Evolutionary conservation across 148 eudicot species (phyloP).

Genomic region (Spergularia marina): DNA sequence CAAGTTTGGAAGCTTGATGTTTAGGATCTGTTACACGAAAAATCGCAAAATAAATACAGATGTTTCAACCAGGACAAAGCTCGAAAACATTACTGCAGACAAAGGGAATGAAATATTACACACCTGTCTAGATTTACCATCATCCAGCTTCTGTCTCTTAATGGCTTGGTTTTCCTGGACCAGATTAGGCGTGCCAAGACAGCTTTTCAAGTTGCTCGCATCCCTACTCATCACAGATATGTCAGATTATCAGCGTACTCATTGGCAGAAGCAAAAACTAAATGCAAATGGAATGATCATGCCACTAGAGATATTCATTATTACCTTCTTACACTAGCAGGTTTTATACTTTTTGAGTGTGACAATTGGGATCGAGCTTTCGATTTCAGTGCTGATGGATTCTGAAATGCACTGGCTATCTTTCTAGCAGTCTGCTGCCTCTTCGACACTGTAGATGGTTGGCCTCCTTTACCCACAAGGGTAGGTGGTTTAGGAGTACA

Average conservation of each 20-base stretch:
- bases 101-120: background rate
- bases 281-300: background rate
- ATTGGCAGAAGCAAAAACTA: background rate
- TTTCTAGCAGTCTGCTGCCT: slow-evolving; percentile 58
- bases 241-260: background rate
- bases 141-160: slow-evolving; percentile 86
- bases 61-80: background rate
- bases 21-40: slow-evolving; percentile 55
- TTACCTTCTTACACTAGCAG: slow-evolving; percentile 56
- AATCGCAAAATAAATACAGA: background rate
- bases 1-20: slow-evolving; percentile 56
- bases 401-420: slow-evolving; percentile 57
- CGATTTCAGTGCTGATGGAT: slow-evolving; percentile 63
- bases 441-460: slow-evolving; percentile 32
- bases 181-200: slow-evolving; percentile 57
- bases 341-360: slow-evolving; percentile 57
- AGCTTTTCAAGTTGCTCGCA: slow-evolving; percentile 36
- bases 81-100: background rate
- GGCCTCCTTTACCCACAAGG: slow-evolving; percentile 31
- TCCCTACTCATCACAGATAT: slow-evolving; percentile 28
- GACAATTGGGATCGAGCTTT: slow-evolving; percentile 42
- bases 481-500: slow-evolving; percentile 63
- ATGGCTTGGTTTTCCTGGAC: slow-evolving; percentile 90
- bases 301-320: background rate
- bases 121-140: slow-evolving; percentile 80